Base-by-base conservation (phyloP, 768 basidiomycete species). In the Coprinellus aureogranulatus region DNA sequence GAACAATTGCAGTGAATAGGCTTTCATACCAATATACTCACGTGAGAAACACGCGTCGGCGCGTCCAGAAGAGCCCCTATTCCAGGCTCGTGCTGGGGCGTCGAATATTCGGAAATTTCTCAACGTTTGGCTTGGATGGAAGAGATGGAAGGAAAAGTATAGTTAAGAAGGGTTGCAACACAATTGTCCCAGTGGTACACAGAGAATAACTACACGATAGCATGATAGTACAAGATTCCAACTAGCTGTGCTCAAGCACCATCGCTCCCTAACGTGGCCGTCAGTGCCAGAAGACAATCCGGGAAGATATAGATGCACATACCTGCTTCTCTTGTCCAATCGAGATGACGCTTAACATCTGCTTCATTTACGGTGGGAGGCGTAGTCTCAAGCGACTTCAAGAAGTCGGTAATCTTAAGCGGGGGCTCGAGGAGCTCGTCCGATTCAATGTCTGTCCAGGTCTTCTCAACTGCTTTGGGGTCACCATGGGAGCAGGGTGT, bases 401-500 rank as follows among this genome's bases (percentile, higher is more conserved):
- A 64, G 68, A 98, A 98, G 69, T 97, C 94, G 10, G 73, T 77
- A 30, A 92, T 53, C 57, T 76, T 85, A 69, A 98, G 75, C 52
- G 88, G 81, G 1, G 97, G 96, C 70, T 98, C 96, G n/a, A 87
- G 77, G 39, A 98, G 76, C 68, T 97, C 92, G 54, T 98, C 90
- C 2, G 89, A 87, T 44, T 87, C 86, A 42, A 99, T 79, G 55
- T 90, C 89, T 22, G 89, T 83, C 96, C 96, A 98, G 4, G 85
- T 76, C 78, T 89, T 93, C 75, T 98, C 96, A 50, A 84, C 77
- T 0, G 91, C 94, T 0, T 84, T 84, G 0, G 85, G 79, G 62
- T 95, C 94, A 9, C 96, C 95, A 1, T 97, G 95, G 1, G 95
- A 98, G 70, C 97, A 99, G 2, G 97, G 97, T 22, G 94, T 98